A percentile compares a stretch with the other conserved stretches of the same genome.
phyloP scores from a whole-genome alignment of 768 basidiomycete species.

The Termitomyces sp. region DNA sequence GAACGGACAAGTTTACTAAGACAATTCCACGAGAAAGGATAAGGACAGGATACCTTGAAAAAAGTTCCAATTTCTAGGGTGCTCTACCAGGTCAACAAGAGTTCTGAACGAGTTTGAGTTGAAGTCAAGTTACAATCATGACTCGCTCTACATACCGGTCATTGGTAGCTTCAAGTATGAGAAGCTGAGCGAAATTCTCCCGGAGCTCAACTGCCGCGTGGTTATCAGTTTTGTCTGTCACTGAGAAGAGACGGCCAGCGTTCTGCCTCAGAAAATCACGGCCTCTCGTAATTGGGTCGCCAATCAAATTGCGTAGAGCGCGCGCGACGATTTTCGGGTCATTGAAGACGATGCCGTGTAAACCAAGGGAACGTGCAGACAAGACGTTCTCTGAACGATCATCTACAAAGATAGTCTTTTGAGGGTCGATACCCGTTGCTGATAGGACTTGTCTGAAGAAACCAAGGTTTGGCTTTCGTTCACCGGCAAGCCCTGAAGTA shows the following conservation, averaged over 20 bases:
- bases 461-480: slow-evolving; percentile 51
- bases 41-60: slow-evolving; percentile 32
- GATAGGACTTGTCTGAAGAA: slow-evolving; percentile 46
- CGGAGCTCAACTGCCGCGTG: slow-evolving; percentile 27
- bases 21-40: neutral
- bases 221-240: slow-evolving; percentile 29
- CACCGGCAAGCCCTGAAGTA: slow-evolving; percentile 44
- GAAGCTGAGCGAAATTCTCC: slow-evolving; percentile 56
- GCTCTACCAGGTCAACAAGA: slow-evolving; percentile 38
- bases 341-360: slow-evolving; percentile 50
- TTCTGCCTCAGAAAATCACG: slow-evolving; percentile 32
- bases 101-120: slow-evolving; percentile 21
- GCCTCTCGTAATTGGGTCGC: slow-evolving; percentile 40
- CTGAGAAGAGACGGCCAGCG: slow-evolving; percentile 35
- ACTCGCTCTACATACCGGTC: slow-evolving; percentile 26
- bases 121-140: neutral
- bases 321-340: slow-evolving; percentile 33
- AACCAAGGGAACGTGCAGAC: slow-evolving; percentile 49
- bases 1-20: neutral
- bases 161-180: slow-evolving; percentile 47
- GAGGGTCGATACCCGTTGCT: slow-evolving; percentile 38
- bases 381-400: slow-evolving; percentile 57
- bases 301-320: slow-evolving; percentile 39
- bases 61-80: slow-evolving; percentile 47
- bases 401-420: slow-evolving; percentile 48